Percentiles rank a stretch among this genome's conserved stretches.
phyloP scores from a whole-genome alignment of 192 early-diverging fungal species.

The Pilaira anomala region DNA sequence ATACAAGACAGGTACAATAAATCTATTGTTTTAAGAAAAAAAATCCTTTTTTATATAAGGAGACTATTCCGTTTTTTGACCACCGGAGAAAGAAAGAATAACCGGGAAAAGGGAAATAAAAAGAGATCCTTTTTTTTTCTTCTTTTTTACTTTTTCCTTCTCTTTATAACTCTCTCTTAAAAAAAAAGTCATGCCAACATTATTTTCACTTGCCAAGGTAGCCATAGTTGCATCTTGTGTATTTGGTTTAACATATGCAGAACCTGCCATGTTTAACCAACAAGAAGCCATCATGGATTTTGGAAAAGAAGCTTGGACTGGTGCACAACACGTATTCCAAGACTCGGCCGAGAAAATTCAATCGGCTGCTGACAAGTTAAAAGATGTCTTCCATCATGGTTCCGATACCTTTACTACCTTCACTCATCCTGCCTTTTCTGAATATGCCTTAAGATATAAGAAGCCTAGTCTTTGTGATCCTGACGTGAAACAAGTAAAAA shows the following conservation, averaged over 20 bases:
- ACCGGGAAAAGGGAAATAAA: neutral
- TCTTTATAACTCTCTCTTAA: neutral
- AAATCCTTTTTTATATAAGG: too few relatives aligned
- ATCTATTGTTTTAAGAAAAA: neutral
- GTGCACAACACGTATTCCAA: neutral
- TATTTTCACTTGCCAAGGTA: conserved; percentile 15
- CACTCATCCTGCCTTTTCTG: conserved; percentile 62
- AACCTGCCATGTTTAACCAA: conserved; percentile 5
- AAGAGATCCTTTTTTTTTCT: neutral
- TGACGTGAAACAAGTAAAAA: conserved; percentile 75
- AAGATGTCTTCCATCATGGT: conserved; percentile 37
- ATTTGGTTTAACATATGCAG: neutral
- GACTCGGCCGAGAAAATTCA: neutral
- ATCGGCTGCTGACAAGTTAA: conserved; percentile 13
- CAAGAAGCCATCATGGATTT: conserved; percentile 8
- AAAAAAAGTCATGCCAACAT: conserved; percentile 13
- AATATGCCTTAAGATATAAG: conserved; percentile 73
- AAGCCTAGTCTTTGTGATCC: conserved; percentile 80
- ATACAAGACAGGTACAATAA: too few relatives aligned
- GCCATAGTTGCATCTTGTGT: conserved; percentile 1
- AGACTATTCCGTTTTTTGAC: too few relatives aligned
- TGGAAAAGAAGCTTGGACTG: conserved; percentile 14
- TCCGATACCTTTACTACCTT: conserved; percentile 42
- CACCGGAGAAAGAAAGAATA: conserved; percentile 10
- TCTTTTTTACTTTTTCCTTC: neutral